Conservation (phyloP, 768 basidiomycete species). For the Lactifluus subvellereus region DNA sequence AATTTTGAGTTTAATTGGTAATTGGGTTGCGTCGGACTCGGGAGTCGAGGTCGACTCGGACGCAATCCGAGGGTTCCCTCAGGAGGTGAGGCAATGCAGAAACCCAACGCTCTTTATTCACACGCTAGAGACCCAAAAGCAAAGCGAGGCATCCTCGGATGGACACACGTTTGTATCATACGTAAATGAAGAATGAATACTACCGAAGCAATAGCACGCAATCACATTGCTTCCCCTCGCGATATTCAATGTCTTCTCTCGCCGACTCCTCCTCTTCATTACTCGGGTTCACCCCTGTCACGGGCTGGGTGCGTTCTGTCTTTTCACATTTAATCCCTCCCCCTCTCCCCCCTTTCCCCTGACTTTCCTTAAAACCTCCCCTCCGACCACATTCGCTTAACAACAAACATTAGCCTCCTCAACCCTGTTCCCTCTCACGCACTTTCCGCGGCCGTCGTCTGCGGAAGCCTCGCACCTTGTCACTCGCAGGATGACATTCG, state of each 20-base stretch:
- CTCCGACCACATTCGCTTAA: no score
- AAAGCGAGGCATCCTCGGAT: constrained; percentile 15
- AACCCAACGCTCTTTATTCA: neutral
- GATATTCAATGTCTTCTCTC: constrained; percentile 22
- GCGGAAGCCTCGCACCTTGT: constrained; percentile 28
- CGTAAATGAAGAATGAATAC: constrained; percentile 4
- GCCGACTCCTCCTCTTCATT: constrained; percentile 4
- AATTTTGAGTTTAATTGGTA: neutral
- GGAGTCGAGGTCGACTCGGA: neutral
- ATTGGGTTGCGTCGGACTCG: neutral
- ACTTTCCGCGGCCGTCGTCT: constrained; percentile 18
- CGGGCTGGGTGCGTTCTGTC: constrained; percentile 29
- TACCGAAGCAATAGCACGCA: neutral
- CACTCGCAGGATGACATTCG: constrained; percentile 64
- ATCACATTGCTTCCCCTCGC: constrained; percentile 23
- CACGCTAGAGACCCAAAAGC: no score
- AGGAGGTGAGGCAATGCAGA: neutral
- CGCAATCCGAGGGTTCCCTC: neutral
- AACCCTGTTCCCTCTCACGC: constrained; percentile 39
- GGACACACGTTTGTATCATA: constrained; percentile 19
- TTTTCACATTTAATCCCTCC: neutral
- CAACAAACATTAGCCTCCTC: constrained; percentile 40
- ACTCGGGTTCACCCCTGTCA: constrained; percentile 27
- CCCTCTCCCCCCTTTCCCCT: neutral
- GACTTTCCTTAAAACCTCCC: neutral